Evolutionary conservation across 495 filamentous ascomycete species (phyloP), one percentile per base, ranked within the genome.

Genomic region (Penicillium alfredii): DNA sequence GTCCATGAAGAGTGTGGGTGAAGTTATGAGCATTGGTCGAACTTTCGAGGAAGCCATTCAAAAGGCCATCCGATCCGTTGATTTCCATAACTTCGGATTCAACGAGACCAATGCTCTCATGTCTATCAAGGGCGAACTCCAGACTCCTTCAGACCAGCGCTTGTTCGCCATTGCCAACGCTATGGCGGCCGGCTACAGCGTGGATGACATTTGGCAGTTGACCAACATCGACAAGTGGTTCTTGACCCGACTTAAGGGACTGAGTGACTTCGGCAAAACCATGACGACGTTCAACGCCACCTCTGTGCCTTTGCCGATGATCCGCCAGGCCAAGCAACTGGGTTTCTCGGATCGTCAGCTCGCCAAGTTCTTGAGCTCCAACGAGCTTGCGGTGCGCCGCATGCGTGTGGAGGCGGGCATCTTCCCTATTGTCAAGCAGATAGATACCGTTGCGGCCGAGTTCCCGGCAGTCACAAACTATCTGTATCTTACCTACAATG

Each of bases 1-100:
- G 6, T 96, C 92, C 9, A 98, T 98, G 92, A 98, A 98, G 84
- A 94, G 87, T 72, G 88, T 98, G 28, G 92, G 92, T 51, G 92
- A 98, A 59, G 92, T 98, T 38, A 97, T 98, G 92, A 88, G 84
- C 51, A 96, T 98, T 52, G 92, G 92, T 38, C 71, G 92, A 44
- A 93, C 87, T 0, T 98, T 98, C 40, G 92, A 98, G 62, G 92
- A 98, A 64, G 92, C 92, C 9, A 95, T 98, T 22, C 92, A 98
- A 56, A 98, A 98, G 59, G 92, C 92, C 15, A 98, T 98, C 50
- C 79, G 92, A 19, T 81, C 87, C 14, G 86, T 97, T 38, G 92
- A 98, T 60, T 89, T 82, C 69, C 79, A 89, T 67, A 98, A 98
- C 51, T 73, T 94, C 9, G 92, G 92, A 4, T 98, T 95, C 72